Percentiles rank a stretch among this genome's conserved stretches.
Evolutionary conservation across 2,329 filamentous ascomycete species (phyloP).

Genomic region (Diaporthe velutina): DNA sequence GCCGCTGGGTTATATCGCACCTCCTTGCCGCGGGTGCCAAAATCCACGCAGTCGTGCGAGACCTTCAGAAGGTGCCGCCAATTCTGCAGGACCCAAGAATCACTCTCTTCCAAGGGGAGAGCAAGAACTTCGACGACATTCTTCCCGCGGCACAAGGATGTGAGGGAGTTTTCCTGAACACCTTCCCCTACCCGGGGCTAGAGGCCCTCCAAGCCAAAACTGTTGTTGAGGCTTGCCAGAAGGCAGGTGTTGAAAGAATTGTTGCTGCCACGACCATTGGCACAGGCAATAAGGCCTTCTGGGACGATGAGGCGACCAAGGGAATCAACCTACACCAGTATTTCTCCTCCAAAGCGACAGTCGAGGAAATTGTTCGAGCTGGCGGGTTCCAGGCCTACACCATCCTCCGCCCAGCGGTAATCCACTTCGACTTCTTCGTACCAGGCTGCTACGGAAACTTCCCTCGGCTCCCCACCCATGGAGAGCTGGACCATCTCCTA

Average conservation of each 20-base stretch:
- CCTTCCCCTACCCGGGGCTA: background rate
- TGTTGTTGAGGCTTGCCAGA: background rate
- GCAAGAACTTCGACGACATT: background rate
- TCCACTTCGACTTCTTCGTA: slow-evolving; percentile 7
- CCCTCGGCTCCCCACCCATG: slow-evolving; percentile 45
- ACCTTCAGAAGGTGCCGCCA: background rate
- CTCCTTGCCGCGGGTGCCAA: background rate
- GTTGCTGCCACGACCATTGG: background rate
- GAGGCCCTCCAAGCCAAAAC: slow-evolving; percentile 13
- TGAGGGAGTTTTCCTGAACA: slow-evolving; percentile 1
- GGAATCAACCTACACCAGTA: background rate
- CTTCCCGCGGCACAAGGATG: background rate
- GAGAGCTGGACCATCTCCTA: slow-evolving; percentile 46
- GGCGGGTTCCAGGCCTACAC: slow-evolving; percentile 5
- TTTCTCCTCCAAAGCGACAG: background rate
- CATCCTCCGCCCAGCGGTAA: slow-evolving; percentile 12
- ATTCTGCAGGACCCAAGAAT: background rate
- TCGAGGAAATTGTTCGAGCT: background rate
- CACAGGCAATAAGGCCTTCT: background rate
- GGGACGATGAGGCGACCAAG: background rate
- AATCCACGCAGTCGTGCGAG: background rate
- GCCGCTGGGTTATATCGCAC: slow-evolving; percentile 4
- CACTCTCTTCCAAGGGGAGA: slow-evolving; percentile 10
- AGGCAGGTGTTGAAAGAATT: background rate
- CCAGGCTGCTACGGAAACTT: slow-evolving; percentile 44